Evolutionary conservation across 1,284 basidiomycete species (phyloP).

Genomic region (Cryptococcus wingfieldii): DNA sequence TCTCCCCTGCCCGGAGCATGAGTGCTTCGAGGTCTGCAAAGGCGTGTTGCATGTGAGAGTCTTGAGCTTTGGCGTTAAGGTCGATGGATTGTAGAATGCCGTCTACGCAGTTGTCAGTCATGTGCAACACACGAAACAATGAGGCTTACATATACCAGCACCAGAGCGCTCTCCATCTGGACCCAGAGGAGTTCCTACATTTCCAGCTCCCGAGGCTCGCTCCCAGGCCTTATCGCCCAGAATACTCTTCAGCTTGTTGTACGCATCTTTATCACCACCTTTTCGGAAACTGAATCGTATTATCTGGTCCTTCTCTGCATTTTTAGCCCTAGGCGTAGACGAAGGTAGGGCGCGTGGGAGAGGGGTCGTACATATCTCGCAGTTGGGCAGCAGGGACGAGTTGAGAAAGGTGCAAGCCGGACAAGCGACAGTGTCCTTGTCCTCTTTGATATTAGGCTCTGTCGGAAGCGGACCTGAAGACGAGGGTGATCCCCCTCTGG

Average conservation of each 20-base stretch:
- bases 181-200: not conserved
- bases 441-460: not conserved
- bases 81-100: slow-evolving; percentile 73
- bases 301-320: slow-evolving; percentile 52
- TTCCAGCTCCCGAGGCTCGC: slow-evolving; percentile 2
- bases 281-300: slow-evolving; percentile 74
- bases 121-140: not conserved
- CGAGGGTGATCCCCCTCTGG: not conserved
- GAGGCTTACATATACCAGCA: slow-evolving; percentile 31
- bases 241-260: slow-evolving; percentile 70
- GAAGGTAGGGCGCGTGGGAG: slow-evolving; percentile 45
- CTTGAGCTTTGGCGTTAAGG: slow-evolving; percentile 60
- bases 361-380: slow-evolving; percentile 82
- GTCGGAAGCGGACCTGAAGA: not conserved
- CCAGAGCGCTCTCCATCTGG: slow-evolving; percentile 11
- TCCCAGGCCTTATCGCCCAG: slow-evolving; percentile 77
- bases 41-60: slow-evolving; percentile 69
- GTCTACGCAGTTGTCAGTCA: slow-evolving; percentile 52
- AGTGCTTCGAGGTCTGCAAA: slow-evolving; percentile 85
- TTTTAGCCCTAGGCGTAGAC: not conserved
- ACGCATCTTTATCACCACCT: slow-evolving; percentile 82
- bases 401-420: slow-evolving; percentile 90
- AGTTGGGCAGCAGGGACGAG: slow-evolving; percentile 65
- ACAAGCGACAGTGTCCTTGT: slow-evolving; percentile 56
- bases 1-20: slow-evolving; percentile 86